Percentiles rank a stretch among this genome's conserved stretches.
These are phyloP conservation scores for Phanerochaete carnosa DNA, from an alignment of 768 basidiomycete genomes.

Conservation along the genomic window DNA sequence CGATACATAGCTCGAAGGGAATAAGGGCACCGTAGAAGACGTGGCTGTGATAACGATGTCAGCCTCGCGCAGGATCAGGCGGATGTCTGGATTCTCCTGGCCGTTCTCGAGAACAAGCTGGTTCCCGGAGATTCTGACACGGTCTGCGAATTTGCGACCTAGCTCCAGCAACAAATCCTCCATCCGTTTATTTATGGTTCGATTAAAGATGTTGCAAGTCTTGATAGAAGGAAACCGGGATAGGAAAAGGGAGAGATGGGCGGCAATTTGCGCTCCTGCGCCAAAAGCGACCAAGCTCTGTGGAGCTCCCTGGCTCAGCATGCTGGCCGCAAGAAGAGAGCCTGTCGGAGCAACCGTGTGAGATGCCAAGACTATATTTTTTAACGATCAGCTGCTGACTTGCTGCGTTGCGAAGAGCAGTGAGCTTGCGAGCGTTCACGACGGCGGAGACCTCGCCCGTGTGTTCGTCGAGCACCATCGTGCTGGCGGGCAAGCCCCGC, in stretches of 20 bases:
- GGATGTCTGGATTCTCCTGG: slow-evolving; percentile 18
- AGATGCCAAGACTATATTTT: background rate
- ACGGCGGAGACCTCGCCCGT: slow-evolving; percentile 71
- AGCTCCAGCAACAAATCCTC: slow-evolving; percentile 32
- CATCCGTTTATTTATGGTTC: slow-evolving; percentile 50
- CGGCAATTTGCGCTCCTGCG: slow-evolving; percentile 65
- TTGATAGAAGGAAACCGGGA: slow-evolving; percentile 52
- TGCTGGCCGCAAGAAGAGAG: slow-evolving; percentile 60
- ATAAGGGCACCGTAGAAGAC: slow-evolving; percentile 64
- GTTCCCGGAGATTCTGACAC: slow-evolving; percentile 11
- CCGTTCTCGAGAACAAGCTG: background rate
- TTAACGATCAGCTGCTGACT: slow-evolving; percentile 39
- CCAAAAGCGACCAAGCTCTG: slow-evolving; percentile 60
- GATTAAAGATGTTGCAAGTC: slow-evolving; percentile 60
- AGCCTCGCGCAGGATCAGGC: slow-evolving; percentile 35
- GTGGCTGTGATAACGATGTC: slow-evolving; percentile 78
- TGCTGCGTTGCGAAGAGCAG: slow-evolving; percentile 80
- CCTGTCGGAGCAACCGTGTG: slow-evolving; percentile 35
- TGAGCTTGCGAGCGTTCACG: slow-evolving; percentile 74
- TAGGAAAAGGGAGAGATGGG: slow-evolving; percentile 63
- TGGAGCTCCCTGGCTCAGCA: slow-evolving; percentile 45
- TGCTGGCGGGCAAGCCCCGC: slow-evolving; percentile 71
- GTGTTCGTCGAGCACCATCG: slow-evolving; percentile 68
- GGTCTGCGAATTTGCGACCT: slow-evolving; percentile 23
- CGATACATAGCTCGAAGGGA: slow-evolving; percentile 61